A percentile compares a stretch with the other conserved stretches of the same genome.
Conservation (phyloP, 148 eudicot species). For the Cornus suecica region DNA sequence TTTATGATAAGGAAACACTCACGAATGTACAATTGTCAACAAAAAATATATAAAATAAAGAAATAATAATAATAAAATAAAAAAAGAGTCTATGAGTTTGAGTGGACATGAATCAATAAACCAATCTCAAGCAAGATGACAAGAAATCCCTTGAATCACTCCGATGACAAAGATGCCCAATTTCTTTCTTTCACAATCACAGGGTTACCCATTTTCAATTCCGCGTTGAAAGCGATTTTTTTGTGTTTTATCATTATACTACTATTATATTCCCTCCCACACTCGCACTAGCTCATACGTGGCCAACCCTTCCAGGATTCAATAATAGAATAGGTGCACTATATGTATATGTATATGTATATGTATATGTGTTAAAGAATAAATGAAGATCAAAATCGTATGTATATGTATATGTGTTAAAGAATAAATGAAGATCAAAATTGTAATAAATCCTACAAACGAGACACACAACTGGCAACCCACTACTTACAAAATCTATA, state of each 20-base stretch:
- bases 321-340: background rate
- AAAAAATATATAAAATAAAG: too few species aligned
- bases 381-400: too few species aligned
- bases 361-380: too few species aligned
- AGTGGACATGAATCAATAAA: background rate
- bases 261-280: too few species aligned
- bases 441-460: too few species aligned
- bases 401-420: too few species aligned
- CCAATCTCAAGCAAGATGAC: background rate
- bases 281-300: background rate
- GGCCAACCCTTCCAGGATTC: background rate
- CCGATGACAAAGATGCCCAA: conserved; percentile 2
- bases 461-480: too few species aligned
- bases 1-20: background rate
- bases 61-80: too few species aligned
- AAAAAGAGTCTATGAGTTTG: background rate
- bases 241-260: too few species aligned
- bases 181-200: background rate
- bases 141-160: background rate
- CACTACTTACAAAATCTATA: too few species aligned
- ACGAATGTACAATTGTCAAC: background rate
- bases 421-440: too few species aligned
- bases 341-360: background rate
- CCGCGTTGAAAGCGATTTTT: background rate
- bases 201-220: background rate